Percentiles rank a stretch among this genome's conserved stretches.
Evolutionary conservation across 805 yeast species (phyloP).

Genomic region (Saccharomyces paradoxus): DNA sequence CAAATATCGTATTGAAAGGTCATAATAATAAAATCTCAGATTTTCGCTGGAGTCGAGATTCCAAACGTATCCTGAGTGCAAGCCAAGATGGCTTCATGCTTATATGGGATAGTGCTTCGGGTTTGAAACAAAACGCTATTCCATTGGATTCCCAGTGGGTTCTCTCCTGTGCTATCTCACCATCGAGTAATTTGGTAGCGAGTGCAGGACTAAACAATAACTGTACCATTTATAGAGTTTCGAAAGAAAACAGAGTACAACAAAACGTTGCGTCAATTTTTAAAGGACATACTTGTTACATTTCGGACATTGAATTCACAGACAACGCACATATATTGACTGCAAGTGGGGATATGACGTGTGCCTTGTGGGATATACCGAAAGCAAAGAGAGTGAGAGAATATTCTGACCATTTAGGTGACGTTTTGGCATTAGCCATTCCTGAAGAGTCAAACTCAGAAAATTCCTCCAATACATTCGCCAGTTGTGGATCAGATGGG

Average conservation of each 20-base stretch:
- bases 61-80: constrained; percentile 55
- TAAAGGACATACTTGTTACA: constrained; percentile 77
- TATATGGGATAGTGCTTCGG: constrained; percentile 73
- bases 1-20: constrained; percentile 34
- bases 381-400: constrained; percentile 47
- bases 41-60: constrained; percentile 59
- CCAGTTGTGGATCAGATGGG: constrained; percentile 64
- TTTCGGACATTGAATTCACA: constrained; percentile 67
- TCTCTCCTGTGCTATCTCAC: constrained; percentile 63
- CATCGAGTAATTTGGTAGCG: constrained; percentile 58
- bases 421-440: constrained; percentile 46
- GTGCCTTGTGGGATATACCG: constrained; percentile 70
- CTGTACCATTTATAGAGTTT: constrained; percentile 57
- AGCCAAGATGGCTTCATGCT: constrained; percentile 83
- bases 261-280: constrained; percentile 45
- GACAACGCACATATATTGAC: constrained; percentile 51
- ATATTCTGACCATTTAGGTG: constrained; percentile 63
- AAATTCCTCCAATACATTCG: constrained; percentile 33
- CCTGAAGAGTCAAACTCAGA: constrained; percentile 18
- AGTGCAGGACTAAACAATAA: constrained; percentile 78
- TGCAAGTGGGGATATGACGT: constrained; percentile 75
- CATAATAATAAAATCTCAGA: constrained; percentile 70
- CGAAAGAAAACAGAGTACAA: constrained; percentile 29
- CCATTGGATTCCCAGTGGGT: constrained; percentile 74
- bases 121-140: constrained; percentile 62